A percentile compares a stretch with the other conserved stretches of the same genome.
Evolutionary conservation across 352 stramenopile genomes (phyloP).

Genomic region (Globisporangium cederbergense): DNA sequence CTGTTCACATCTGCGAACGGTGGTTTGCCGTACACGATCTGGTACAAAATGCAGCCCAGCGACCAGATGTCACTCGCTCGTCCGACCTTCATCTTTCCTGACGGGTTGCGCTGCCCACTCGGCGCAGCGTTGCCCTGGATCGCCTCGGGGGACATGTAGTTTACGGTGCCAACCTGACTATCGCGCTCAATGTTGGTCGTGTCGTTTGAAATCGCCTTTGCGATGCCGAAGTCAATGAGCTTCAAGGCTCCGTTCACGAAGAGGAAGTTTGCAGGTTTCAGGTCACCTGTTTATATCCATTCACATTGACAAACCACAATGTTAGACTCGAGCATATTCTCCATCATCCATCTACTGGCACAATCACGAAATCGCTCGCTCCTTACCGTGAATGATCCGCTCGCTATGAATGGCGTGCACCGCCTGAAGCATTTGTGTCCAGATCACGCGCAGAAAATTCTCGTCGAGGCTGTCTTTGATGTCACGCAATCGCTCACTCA

Average conservation of each 20-base stretch:
- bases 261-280: slow-evolving; percentile 97
- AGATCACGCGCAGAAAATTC: slow-evolving; percentile 97
- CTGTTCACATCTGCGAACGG: slow-evolving; percentile 92
- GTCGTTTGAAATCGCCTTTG: slow-evolving; percentile 96
- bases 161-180: slow-evolving; percentile 94
- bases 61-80: slow-evolving; percentile 95
- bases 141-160: slow-evolving; percentile 97
- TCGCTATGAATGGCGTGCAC: slow-evolving; percentile 96
- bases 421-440: slow-evolving; percentile 98
- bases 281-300: slow-evolving; percentile 70
- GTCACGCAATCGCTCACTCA: slow-evolving; percentile 91
- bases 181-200: slow-evolving; percentile 97
- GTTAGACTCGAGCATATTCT: not conserved
- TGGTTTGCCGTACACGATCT: slow-evolving; percentile 95
- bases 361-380: not conserved
- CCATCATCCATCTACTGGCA: not conserved
- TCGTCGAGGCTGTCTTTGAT: slow-evolving; percentile 88
- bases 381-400: slow-evolving; percentile 90
- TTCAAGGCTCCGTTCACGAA: slow-evolving; percentile 96
- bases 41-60: slow-evolving; percentile 96
- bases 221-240: slow-evolving; percentile 98
- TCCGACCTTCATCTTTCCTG: slow-evolving; percentile 85
- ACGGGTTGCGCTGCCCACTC: slow-evolving; percentile 47
- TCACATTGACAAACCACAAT: not conserved
- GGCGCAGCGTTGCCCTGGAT: slow-evolving; percentile 60